Base-by-base conservation (phyloP, 1,284 basidiomycete genomes). In the Heterobasidion occidentale region DNA sequence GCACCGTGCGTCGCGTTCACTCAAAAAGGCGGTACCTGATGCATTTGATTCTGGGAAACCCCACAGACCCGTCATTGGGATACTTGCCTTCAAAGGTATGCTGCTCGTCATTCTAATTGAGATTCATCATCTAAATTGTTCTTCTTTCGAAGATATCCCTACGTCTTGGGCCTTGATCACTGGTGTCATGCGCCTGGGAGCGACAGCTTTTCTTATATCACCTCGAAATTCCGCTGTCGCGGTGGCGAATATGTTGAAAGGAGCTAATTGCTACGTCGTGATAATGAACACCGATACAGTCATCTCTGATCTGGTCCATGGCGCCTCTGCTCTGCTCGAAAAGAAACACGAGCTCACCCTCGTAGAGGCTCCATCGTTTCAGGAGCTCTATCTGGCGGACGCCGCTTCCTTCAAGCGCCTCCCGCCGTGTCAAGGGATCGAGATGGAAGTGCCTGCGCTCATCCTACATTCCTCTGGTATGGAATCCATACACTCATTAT, bases 191-290 rank as follows among this genome's bases (percentile, higher is more conserved):
- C 58, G 60, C 17, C 55, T 63, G 11, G 65, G 66, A 11, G 60
- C 53, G 51, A 53, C 56, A 6, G 49, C 55, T 11, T 67, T 68
- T 51, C 61, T 57, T 3, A 59, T 68, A 35, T 68, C 67, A 4
- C 59, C 63, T 15, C 59, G 66, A 9, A 68, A 68, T 55, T 66
- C 66, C 1, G 53, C 66, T 7, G 50, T 58, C 8, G 67, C 63
- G 14, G 51, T 67, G 15, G 62, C 62, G 11, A 61, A 67, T 52
- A 59, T 68, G 3, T 52, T 68, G 14, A 20, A 20, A 8, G 50
- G 46, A 9, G 49, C 33, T 9, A 45, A 44, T 9, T n/a, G 14
- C 17, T 46, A 56, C 46, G 11, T 56, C 4, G 17, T 57, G 11
- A n/a, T 59, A 9, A 42, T n/a, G 38, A 38, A 47, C 15, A 15